Base-by-base conservation (phyloP, 164 flowering plant genomes). In the Annona cherimola region DNA sequence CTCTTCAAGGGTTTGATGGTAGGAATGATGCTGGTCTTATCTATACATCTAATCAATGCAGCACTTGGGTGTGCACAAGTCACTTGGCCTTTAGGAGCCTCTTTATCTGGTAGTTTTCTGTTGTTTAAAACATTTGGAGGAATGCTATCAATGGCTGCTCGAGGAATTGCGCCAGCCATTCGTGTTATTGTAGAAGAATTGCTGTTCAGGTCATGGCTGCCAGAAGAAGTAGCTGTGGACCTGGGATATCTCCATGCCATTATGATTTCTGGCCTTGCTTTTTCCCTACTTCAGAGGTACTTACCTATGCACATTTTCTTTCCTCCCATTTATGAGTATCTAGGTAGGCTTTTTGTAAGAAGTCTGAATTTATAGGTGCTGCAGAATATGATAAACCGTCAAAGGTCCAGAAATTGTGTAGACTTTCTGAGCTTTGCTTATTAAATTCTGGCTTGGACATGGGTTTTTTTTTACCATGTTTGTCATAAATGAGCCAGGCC, bases 141-240 rank as follows among this genome's bases (percentile, higher is more conserved):
- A 75, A 64, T 87, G 74, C 65, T 85, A 57, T 1, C 82, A 63
- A 63, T 89, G 74, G 79, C 79, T 71, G 80, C 80, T 78, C 86
- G 67, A 81, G 94, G 89, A 69, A 69, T 85, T 73, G 66, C 84
- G 5, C 88, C 85, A 7, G 98, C 98, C 71, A 81, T 83, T 73
- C 74, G 78, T 62, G 72, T 89, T 74, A 59, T 85, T 26, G 96
- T 88, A 45, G 99, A 95, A 81, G 99, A 95, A 84, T 71, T 95
- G 74, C 82, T 92, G 70, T 95, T 90, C 75, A 89, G 98, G 70
- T 87, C 99, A 69, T 95, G 98, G 99, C 81, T 95, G 77, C 89
- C 90, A 57, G 86, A 87, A 72, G 99, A 95, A 83, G 89, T 95
- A 69, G 85, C 93, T 4, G 69, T 75, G 7, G 98, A 95, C 81